Evolutionary conservation across 345 rosid species (phyloP).

Genomic region (Arabis alpina): DNA sequence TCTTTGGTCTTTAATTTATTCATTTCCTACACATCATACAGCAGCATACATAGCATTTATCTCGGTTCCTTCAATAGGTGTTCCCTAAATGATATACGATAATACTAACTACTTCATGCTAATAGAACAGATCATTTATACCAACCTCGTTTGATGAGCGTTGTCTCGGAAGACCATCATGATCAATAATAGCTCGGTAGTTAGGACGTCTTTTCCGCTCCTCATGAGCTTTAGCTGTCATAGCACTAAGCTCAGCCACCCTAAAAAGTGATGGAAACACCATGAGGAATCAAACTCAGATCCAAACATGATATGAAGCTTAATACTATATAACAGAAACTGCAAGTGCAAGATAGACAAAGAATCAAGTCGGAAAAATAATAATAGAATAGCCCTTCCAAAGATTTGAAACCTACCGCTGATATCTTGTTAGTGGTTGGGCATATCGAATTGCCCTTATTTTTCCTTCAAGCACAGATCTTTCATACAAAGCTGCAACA

Average conservation of each 20-base stretch:
- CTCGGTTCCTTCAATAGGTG: conserved; percentile 1
- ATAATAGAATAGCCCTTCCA: neutral
- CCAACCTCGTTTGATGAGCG: conserved; percentile 54
- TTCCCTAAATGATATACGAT: conserved; percentile 1
- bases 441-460: conserved; percentile 52
- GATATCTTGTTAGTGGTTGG: conserved; percentile 60
- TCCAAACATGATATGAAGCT: conserved; percentile 1
- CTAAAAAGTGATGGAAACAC: conserved; percentile 45
- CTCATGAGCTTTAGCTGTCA: conserved; percentile 70
- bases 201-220: conserved; percentile 63
- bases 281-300: conserved; percentile 28
- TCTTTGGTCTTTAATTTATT: conserved; percentile 72
- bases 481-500: conserved; percentile 79
- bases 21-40: conserved; percentile 52
- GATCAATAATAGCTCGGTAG: conserved; percentile 82
- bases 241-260: conserved; percentile 61
- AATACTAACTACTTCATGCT: neutral
- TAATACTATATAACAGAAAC: conserved; percentile 1
- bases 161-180: conserved; percentile 87
- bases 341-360: neutral
- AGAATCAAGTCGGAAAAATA: conserved; percentile 18
- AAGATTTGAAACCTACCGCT: conserved; percentile 55
- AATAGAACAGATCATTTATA: conserved; percentile 31
- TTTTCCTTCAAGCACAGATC: conserved; percentile 73
- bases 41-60: neutral